Evolutionary conservation across 371 early-diverging fungal species (phyloP).

Genomic region (Apophysomyces trapeziformis): DNA sequence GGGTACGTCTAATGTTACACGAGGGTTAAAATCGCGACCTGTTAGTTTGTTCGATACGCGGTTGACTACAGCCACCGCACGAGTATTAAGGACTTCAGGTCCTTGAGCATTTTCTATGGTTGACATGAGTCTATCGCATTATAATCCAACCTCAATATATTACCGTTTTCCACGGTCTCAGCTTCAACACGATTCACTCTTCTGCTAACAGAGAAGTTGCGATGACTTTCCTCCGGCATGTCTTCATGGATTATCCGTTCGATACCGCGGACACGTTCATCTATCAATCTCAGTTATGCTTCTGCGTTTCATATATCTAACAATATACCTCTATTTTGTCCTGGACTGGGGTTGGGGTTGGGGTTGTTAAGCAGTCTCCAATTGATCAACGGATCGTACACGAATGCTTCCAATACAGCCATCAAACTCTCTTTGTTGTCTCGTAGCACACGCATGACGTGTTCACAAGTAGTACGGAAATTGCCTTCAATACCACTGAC

Average conservation of each 20-base stretch:
- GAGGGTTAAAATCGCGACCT: constrained; percentile 92
- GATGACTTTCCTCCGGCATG: constrained; percentile 47
- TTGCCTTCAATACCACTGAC: constrained; percentile 95
- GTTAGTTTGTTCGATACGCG: constrained; percentile 82
- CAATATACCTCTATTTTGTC: constrained; percentile 39
- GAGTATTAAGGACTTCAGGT: constrained; percentile 55
- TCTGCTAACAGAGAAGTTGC: constrained; percentile 53
- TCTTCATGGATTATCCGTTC: constrained; percentile 44
- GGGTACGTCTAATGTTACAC: constrained; percentile 80
- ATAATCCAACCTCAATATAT: background rate
- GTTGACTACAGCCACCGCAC: constrained; percentile 65
- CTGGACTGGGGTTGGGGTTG: constrained; percentile 46
- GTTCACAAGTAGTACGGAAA: constrained; percentile 94
- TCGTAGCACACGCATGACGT: constrained; percentile 95
- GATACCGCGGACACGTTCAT: constrained; percentile 46
- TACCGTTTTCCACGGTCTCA: constrained; percentile 56
- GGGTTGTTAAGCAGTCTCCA: constrained; percentile 73
- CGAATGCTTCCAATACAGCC: constrained; percentile 98
- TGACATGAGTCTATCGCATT: background rate
- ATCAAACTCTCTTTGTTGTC: constrained; percentile 96
- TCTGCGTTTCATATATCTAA: background rate
- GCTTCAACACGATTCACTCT: constrained; percentile 52
- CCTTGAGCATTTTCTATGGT: constrained; percentile 48
- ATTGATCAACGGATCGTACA: constrained; percentile 97
- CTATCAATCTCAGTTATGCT: constrained; percentile 18